These are phyloP conservation scores for Backusella tuberculispora DNA, from an alignment of 192 early-diverging fungal species.

Conservation along the genomic window DNA sequence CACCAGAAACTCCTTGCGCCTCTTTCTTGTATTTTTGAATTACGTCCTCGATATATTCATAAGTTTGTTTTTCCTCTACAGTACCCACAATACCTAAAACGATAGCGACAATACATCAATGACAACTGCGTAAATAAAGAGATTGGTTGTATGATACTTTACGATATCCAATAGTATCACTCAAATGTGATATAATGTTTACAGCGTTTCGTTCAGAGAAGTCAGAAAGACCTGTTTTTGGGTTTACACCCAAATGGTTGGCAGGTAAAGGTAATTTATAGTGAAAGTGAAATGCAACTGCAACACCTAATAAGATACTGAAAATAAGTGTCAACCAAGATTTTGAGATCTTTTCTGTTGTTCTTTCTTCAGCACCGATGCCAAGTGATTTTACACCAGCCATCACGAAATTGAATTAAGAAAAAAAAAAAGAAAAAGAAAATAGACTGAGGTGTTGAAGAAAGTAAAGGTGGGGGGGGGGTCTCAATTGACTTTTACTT, in stretches of 20 bases:
- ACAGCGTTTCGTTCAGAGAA: conserved; percentile 61
- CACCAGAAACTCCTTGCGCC: conserved; percentile 28
- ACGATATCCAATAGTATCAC: conserved; percentile 62
- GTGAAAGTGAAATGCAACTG: conserved; percentile 31
- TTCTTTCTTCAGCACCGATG: conserved; percentile 19
- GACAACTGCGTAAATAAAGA: conserved; percentile 27
- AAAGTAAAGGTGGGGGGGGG: neutral
- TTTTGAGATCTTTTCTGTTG: neutral
- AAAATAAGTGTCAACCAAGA: conserved; percentile 27
- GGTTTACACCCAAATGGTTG: conserved; percentile 29
- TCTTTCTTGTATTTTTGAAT: conserved; percentile 39
- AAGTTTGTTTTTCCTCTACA: conserved; percentile 45
- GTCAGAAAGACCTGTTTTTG: conserved; percentile 39
- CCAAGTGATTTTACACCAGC: conserved; percentile 12
- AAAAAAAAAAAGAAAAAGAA: neutral
- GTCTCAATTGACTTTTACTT: too few relatives aligned
- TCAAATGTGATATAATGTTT: conserved; percentile 51
- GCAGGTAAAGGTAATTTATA: conserved; percentile 36
- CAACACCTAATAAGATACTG: conserved; percentile 21
- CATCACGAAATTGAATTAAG: neutral
- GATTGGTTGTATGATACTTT: conserved; percentile 9
- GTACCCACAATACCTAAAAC: conserved; percentile 46
- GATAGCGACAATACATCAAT: neutral
- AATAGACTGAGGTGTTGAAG: neutral
- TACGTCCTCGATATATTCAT: conserved; percentile 46